Evolutionary conservation across 2,329 filamentous ascomycete genomes (phyloP).

Genomic region (Paraphoma chrysanthemicola): DNA sequence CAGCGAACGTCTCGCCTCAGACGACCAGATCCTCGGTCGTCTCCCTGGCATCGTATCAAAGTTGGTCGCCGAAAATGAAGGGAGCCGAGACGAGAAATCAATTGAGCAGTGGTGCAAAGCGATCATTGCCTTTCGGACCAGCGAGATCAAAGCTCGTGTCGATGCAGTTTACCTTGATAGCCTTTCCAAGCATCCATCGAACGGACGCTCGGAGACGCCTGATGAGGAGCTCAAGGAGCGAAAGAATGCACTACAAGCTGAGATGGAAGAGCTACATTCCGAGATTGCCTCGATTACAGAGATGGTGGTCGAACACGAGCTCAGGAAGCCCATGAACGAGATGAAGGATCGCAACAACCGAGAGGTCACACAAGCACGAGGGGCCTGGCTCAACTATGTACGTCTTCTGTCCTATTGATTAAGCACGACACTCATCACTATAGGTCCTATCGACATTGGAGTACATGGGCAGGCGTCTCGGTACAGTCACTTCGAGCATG

Average conservation of each 20-base stretch:
- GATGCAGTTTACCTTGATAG: conserved; percentile 63
- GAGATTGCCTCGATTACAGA: conserved; percentile 74
- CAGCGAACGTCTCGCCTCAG: conserved; percentile 61
- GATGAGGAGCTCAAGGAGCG: conserved; percentile 58
- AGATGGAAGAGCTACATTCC: conserved; percentile 72
- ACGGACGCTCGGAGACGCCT: conserved; percentile 12
- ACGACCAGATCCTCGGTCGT: conserved; percentile 70
- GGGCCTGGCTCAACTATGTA: conserved; percentile 54
- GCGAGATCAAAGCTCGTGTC: conserved; percentile 52
- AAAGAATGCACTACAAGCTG: conserved; percentile 63
- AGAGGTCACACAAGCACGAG: conserved; percentile 43
- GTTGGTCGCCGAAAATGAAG: conserved; percentile 57
- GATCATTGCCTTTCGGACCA: conserved; percentile 48
- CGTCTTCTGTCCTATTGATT: conserved; percentile 5
- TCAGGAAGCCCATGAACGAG: conserved; percentile 66
- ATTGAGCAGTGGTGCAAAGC: conserved; percentile 63
- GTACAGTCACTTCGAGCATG: conserved; percentile 32
- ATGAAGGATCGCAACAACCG: conserved; percentile 44
- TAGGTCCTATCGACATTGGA: conserved; percentile 50
- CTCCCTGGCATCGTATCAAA: conserved; percentile 71
- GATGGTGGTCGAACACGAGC: conserved; percentile 74
- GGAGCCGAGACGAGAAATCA: conserved; percentile 60
- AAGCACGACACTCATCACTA: background rate
- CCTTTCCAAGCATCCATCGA: conserved; percentile 12
- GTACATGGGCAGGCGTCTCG: conserved; percentile 49